phyloP scores from a whole-genome alignment of 805 yeast genomes.

The Saccharomycopsis sp. region DNA sequence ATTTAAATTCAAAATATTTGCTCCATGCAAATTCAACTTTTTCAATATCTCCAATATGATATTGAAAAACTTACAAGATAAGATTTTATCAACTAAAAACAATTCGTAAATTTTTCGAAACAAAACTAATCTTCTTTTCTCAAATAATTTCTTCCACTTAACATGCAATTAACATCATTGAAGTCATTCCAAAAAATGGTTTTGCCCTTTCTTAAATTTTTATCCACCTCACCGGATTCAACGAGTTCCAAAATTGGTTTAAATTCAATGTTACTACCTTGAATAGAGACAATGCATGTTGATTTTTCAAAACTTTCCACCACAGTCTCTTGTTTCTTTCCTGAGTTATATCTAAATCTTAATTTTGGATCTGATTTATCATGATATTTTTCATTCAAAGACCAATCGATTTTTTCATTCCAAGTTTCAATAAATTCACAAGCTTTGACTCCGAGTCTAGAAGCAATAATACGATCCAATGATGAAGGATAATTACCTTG shows the following conservation, averaged over 20 bases:
- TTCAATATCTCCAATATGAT: no score
- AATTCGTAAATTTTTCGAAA: no score
- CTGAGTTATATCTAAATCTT: slow-evolving; percentile 41
- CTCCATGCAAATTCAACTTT: no score
- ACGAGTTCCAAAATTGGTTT: slow-evolving; percentile 47
- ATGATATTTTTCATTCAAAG: slow-evolving; percentile 8
- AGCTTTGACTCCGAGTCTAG: slow-evolving; percentile 83
- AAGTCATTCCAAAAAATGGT: slow-evolving; percentile 60
- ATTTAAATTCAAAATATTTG: no score
- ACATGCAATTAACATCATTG: slow-evolving; percentile 49
- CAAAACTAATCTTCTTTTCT: no score
- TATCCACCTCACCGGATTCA: slow-evolving; percentile 44
- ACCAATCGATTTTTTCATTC: slow-evolving; percentile 28
- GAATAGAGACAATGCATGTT: slow-evolving; percentile 60
- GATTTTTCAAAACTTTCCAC: slow-evolving; percentile 30
- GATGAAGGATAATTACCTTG: slow-evolving; percentile 96
- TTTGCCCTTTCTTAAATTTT: slow-evolving; percentile 52
- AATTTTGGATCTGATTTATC: slow-evolving; percentile 34
- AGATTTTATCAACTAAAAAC: no score
- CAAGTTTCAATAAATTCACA: slow-evolving; percentile 76
- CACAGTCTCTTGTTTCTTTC: slow-evolving; percentile 36
- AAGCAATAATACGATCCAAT: slow-evolving; percentile 83
- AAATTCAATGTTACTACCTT: slow-evolving; percentile 54
- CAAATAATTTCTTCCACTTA: slow-evolving; percentile 76
- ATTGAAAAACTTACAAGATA: no score